Base-by-base conservation (phyloP, 352 stramenopile species). In the Pythium phragmiticola region DNA sequence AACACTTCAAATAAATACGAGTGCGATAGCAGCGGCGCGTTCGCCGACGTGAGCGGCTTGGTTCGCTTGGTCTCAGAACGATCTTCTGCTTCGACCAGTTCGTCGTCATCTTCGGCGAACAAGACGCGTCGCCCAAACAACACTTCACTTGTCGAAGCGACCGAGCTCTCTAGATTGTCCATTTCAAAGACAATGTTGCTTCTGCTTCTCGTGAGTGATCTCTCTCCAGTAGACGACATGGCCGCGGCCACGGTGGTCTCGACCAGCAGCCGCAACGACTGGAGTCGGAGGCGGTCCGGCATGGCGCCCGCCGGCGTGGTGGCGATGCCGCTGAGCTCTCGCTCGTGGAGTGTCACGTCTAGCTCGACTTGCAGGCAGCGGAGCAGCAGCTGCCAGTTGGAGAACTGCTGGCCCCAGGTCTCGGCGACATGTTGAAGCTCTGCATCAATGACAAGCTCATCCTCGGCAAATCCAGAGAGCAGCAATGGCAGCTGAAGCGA, bases 91-190 rank as follows among this genome's bases (percentile, higher is more conserved):
- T 52, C 42, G 2, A 26, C 47, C 11, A 63, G 19, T 47, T 65
- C 57, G 2, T 78, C 66, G 36, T 87, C 76, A 23, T 88, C 80
- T 65, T 90, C 76, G 43, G 85, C 77, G 60, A 90, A 90, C 4
- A 92, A 60, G 11, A 92, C 83, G 42, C 82, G 78, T 33, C 84
- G 77, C 0, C 83, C 83, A 62, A 92, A 92, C n/a, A 92, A 68
- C 13, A 88, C 68, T 14, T 78, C 73, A 63, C 84, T 86, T 0
- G 86, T 69, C 33, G 72, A 70, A 28, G 67, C 66, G 52, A 84
- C 74, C 2, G 78, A 65, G 13, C 76, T 74, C 33, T 88, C 76
- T 12, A 90, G 80, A 42, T 75, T 68, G 8, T 74, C 34, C 4
- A 43, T 26, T n/a, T 46, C 39, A n/a, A 19, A 46, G n/a, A 37